Base-by-base conservation (phyloP, 2,329 filamentous ascomycete genomes). In the Lachnum nothofagi region DNA sequence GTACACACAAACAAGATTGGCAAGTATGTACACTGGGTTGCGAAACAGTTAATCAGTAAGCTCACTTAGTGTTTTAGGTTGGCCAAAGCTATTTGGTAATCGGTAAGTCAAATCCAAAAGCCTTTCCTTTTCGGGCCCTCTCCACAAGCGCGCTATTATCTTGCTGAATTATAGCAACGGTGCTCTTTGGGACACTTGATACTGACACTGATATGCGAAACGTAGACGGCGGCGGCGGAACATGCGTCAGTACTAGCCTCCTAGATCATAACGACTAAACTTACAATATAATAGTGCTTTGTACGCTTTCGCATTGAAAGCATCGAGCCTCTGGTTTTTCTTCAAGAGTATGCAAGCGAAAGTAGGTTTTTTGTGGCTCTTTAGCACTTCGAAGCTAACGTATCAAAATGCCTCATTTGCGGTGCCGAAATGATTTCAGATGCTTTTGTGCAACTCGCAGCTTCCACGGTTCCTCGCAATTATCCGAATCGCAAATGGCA, bases 361-460 rank as follows among this genome's bases (percentile, higher is more conserved):
- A 54, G 52, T 54, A 46, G 47, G 51, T 12, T n/a, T n/a, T 16
- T 7, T 12, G 24, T 4, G 24, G 7, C 3, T 25, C 10, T 16
- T 23, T 10, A 5, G 22, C 19, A 23, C 2, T n/a, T 19, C 37
- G n/a, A 10, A 20, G 25, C 25, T 37, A 8, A 41, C 9, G 3
- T 3, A 8, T 12, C 12, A 23, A 8, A 17, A 51, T 48, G 51
- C 23, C 20, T 54, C 1, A 33, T 46, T 2, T 54, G 45, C 22
- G 52, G 52, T n/a, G 48, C 49, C 14, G 52, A 54, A 25, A 52
- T 46, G 3, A 52, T 54, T 14, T 51, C 52, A 4, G 38, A 49
- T 23, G 25, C 46, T n/a, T 46, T 49, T 10, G 19, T 33, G 20
- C 33, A 40, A 31, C 40, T 49, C 12, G 25, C 41, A 0, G 20